Percentiles rank a stretch among this genome's conserved stretches.
Evolutionary conservation across 768 basidiomycete genomes (phyloP).

Genomic region (Gloeostereum incarnatum): DNA sequence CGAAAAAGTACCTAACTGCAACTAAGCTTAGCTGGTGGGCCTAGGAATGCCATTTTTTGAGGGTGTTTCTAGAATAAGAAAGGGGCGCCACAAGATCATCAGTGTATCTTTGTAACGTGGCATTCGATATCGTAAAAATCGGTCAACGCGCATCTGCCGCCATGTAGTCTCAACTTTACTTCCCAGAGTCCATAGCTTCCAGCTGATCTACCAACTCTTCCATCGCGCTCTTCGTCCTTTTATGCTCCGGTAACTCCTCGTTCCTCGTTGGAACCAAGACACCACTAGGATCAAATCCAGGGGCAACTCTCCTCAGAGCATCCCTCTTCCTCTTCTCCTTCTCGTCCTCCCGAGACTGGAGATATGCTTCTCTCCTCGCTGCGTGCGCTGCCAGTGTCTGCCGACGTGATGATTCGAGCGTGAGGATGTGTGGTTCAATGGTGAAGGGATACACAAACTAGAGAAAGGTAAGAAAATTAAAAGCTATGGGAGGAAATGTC

Average conservation of each 20-base stretch:
- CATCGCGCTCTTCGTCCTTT: slow-evolving; percentile 51
- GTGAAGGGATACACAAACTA: slow-evolving; percentile 98
- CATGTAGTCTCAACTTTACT: no score
- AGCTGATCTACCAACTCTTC: slow-evolving; percentile 77
- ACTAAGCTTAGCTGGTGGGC: no score
- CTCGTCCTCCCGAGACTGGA: slow-evolving; percentile 68
- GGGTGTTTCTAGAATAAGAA: no score
- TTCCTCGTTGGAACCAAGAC: slow-evolving; percentile 46
- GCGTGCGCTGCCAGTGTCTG: slow-evolving; percentile 56
- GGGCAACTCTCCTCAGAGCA: slow-evolving; percentile 68
- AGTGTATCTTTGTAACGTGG: no score
- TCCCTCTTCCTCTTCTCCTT: slow-evolving; percentile 59
- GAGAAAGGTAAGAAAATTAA: background rate
- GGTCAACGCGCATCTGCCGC: no score
- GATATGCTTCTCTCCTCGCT: slow-evolving; percentile 60
- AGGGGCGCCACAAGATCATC: no score
- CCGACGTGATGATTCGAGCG: slow-evolving; percentile 65
- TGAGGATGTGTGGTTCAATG: slow-evolving; percentile 78
- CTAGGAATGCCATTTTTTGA: no score
- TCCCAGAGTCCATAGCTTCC: slow-evolving; percentile 60
- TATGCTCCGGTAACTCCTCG: slow-evolving; percentile 8
- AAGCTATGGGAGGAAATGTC: background rate
- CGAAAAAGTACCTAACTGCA: no score
- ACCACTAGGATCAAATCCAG: slow-evolving; percentile 69
- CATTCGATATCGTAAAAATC: no score